A percentile compares a stretch with the other conserved stretches of the same genome.
Evolutionary conservation across 2,329 filamentous ascomycete species (phyloP).

Genomic region (Sphaerulina populicola): DNA sequence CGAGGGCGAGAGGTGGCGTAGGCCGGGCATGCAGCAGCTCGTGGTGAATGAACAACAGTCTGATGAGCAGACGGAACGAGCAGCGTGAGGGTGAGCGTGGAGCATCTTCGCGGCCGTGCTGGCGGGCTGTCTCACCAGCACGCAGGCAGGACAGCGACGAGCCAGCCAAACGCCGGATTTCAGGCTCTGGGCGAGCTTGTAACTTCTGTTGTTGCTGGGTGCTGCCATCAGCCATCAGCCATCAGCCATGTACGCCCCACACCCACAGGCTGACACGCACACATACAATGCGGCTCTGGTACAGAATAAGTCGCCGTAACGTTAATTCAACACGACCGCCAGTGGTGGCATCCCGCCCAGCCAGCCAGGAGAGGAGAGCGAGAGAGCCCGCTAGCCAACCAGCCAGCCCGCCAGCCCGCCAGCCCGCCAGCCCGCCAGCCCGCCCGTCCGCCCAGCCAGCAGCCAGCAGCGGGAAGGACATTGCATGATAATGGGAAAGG

Average conservation of each 20-base stretch:
- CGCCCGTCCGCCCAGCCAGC: no score
- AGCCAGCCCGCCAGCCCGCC: neutral
- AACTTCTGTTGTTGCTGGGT: neutral
- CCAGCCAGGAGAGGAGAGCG: no score
- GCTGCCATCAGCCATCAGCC: no score
- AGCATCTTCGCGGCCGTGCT: no score
- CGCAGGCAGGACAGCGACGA: neutral
- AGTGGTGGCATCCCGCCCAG: no score
- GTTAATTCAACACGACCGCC: slow-evolving; percentile 1
- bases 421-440: neutral
- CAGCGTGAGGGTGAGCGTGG: slow-evolving; percentile 1
- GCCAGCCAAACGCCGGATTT: neutral
- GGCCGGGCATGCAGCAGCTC: neutral
- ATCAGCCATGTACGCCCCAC: neutral
- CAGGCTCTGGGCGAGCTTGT: neutral
- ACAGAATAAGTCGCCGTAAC: slow-evolving; percentile 4
- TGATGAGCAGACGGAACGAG: neutral
- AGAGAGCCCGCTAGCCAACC: no score
- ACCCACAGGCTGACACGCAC: slow-evolving; percentile 3
- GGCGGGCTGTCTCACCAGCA: neutral
- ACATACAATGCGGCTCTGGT: slow-evolving; percentile 1
- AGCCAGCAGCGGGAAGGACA: neutral
- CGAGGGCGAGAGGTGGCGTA: neutral
- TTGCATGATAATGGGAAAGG: slow-evolving; percentile 1
- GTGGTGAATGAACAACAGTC: neutral